Percentiles rank a stretch among this genome's conserved stretches.
These are phyloP conservation scores for Pelargonium citronellum DNA, from an alignment of 441 rosid genomes.

Conservation along the genomic window DNA sequence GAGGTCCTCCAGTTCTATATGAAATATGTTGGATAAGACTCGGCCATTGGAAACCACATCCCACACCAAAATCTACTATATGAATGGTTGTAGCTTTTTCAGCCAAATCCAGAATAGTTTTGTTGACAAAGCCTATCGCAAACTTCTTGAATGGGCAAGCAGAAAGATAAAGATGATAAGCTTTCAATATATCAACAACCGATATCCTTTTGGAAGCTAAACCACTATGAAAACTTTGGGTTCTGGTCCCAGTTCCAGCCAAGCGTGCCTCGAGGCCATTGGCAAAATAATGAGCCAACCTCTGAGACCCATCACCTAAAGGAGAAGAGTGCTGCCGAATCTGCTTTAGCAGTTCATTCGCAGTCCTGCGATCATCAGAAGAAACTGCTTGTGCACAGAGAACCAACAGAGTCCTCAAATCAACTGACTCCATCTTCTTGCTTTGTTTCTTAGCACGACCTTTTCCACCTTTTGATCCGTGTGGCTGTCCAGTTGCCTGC, in stretches of 20 bases:
- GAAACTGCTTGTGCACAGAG: constrained; percentile 72
- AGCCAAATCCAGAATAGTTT: constrained; percentile 41
- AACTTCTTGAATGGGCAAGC: constrained; percentile 54
- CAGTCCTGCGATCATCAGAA: constrained; percentile 47
- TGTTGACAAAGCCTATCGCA: constrained; percentile 38
- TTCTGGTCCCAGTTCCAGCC: constrained; percentile 34
- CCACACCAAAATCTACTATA: constrained; percentile 69
- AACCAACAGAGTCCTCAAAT: constrained; percentile 52
- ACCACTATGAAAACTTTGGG: constrained; percentile 24
- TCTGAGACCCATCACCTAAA: constrained; percentile 58
- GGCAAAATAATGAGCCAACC: constrained; percentile 75
- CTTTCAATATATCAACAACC: constrained; percentile 57
- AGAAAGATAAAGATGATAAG: constrained; percentile 45
- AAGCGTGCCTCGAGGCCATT: constrained; percentile 76
- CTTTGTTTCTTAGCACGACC: constrained; percentile 26
- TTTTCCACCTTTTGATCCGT: constrained; percentile 29
- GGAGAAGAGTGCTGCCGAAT: constrained; percentile 59
- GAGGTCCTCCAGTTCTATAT: not conserved
- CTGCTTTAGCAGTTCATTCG: constrained; percentile 51
- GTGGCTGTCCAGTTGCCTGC: constrained; percentile 21
- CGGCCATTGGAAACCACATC: constrained; percentile 82
- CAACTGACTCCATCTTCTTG: constrained; percentile 50
- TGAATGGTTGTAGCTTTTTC: constrained; percentile 51
- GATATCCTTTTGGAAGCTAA: constrained; percentile 33
- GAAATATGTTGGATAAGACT: constrained; percentile 47